Evolutionary conservation across 306 rosid genomes (phyloP).

Genomic region (Purshia tridentata): DNA sequence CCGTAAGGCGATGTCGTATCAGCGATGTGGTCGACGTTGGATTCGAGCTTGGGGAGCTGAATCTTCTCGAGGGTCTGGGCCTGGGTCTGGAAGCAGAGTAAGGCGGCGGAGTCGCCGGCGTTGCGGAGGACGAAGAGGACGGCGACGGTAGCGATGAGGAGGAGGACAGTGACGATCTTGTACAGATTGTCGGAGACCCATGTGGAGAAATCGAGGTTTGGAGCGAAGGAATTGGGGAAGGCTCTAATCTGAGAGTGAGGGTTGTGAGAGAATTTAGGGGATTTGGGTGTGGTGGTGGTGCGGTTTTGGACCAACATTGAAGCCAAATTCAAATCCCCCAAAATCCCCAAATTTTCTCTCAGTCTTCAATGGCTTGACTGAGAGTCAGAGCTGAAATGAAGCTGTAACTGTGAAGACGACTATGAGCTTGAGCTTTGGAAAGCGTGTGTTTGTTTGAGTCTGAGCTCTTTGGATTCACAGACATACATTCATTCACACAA

Average conservation of each 20-base stretch:
- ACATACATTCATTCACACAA: too few relatives aligned
- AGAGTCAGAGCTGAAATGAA: not conserved
- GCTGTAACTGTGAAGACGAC: too few relatives aligned
- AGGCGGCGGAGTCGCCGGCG: constrained; percentile 80
- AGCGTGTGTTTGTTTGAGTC: too few relatives aligned
- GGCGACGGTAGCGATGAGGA: constrained; percentile 60
- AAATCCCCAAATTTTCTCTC: not conserved
- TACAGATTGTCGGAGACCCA: constrained; percentile 74
- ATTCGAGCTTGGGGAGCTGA: constrained; percentile 55
- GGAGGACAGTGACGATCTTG: constrained; percentile 50
- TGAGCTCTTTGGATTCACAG: too few relatives aligned
- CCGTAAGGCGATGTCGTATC: constrained; percentile 62
- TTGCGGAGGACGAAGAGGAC: constrained; percentile 80
- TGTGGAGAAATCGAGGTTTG: constrained; percentile 69
- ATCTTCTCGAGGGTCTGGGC: constrained; percentile 67
- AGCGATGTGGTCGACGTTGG: constrained; percentile 48
- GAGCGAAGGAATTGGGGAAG: constrained; percentile 31
- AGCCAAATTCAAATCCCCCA: constrained; percentile 9
- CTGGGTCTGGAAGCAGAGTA: constrained; percentile 74
- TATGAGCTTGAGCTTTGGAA: too few relatives aligned
- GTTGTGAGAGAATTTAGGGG: constrained; percentile 43
- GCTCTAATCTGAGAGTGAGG: constrained; percentile 40
- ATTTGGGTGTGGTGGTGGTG: constrained; percentile 39
- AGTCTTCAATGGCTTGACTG: not conserved
- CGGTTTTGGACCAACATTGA: constrained; percentile 94